Base-by-base conservation (phyloP, 2,329 filamentous ascomycete genomes). In the Nemania sp. region DNA sequence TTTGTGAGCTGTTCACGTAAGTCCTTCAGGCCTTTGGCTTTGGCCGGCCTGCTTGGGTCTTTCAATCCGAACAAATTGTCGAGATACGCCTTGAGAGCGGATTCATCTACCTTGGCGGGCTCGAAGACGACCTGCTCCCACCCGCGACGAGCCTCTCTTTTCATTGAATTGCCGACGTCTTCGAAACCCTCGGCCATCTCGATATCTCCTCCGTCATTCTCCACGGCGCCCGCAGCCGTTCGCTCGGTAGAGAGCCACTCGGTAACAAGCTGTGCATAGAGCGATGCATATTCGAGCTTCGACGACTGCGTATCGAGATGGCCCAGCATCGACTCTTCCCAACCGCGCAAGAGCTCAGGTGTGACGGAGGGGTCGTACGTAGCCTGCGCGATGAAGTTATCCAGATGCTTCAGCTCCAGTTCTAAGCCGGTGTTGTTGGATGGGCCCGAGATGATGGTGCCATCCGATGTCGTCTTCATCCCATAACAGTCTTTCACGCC, bases 61-160 rank as follows among this genome's bases (percentile, higher is more conserved):
- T 56, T 43, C n/a, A 57, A 30, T n/a, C 68, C 67, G 55, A 81
- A 80, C 0, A 80, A 64, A 0, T 64, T 53, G 5, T 68, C 56
- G 0, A 80, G 67, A 51, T 79, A 80, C 0, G 58, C 40, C 2
- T 65, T 57, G 24, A 80, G 73, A 11, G 63, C 66, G 1, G 36
- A 44, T 12, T 70, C 66, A 48, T 81, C 70, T 1, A 77, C 66
- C 0, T 66, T 44, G 6, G 70, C 66, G 5, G 70, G 61, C 23
- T 70, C 66, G 46, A 81, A 80, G 3, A 77, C 76, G 24, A 69
- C 70, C 3, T 65, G 61, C 57, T 80, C 78, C 74, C 78, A 80
- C 23, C 73, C 62, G 15, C 62, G 60, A 24, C 71, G 71, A 45
- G 73, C 68, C 47, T 78, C 70, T 12, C 74, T 62, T 63, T 74